Base-by-base conservation (phyloP, 2,329 filamentous ascomycete genomes). In the Ophiocordyceps camponoti-leonardi region DNA sequence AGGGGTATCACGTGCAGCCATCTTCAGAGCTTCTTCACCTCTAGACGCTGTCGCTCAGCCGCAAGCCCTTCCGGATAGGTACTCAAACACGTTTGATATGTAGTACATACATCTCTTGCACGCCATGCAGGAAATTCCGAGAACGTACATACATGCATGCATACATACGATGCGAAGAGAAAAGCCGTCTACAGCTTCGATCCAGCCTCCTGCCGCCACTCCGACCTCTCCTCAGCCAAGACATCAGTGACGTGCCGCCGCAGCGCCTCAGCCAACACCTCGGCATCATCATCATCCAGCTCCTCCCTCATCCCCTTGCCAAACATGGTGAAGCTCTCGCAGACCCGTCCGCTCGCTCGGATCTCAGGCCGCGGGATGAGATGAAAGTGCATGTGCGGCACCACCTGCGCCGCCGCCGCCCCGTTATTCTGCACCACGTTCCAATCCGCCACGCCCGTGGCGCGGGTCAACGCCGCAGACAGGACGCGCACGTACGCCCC, bases 381-480 rank as follows among this genome's bases (percentile, higher is more conserved):
- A 55, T 98, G 92, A 60, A 93, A 96, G 62, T 98, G 90, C 43
- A 93, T 81, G 61, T 96, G 90, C 20, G 83, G 83, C 2, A 96
- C 87, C 16, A 94, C 86, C 65, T 96, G 90, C 2, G 87, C 87
- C 2, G 90, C 90, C 30, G 86, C 77, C 4, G 80, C 80, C 16
- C 90, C 86, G 54, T 95, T 96, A 60, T 96, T 96, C 67, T 96
- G 90, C 46, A 96, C 86, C 28, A 96, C 79, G 62, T 98, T 98
- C 83, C 90, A 96, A 64, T 95, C 88, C 44, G 70, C 71, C 1
- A 86, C 75, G 11, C 80, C 82, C 2, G 81, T 84, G 1, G 79
- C 77, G 44, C 69, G 70, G 30, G 78, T 73, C 35, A 94, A 70
- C 0, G 84, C 83, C 19, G 75, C 68, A 18, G 83, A 84, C 2